Evolutionary conservation across 768 basidiomycete genomes (phyloP), one percentile per base, ranked within the genome.

Genomic region (Panellus pusillus): DNA sequence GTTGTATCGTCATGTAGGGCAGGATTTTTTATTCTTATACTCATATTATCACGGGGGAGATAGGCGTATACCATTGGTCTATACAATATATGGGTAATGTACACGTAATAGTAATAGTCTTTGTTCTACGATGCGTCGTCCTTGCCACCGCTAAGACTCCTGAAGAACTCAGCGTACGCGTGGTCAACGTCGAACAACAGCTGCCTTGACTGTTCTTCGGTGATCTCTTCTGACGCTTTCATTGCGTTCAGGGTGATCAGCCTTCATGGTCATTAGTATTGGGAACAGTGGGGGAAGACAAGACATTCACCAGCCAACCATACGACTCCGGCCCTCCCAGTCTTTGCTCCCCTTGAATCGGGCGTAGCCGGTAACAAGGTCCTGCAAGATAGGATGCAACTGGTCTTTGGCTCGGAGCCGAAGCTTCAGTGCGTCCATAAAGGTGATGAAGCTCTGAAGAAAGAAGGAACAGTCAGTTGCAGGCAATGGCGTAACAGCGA

Each of bases 151-250:
- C 78, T 83, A 47, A 92, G 65, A 72, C 88, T 90, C 50, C 86
- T 74, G 78, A 93, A 92, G 74, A 93, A 94, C 69, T 96, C 91
- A 15, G 90, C 88, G 65, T 98, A 98, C 0, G 96, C 94, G 63
- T 96, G 86, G 61, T 98, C 95, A 47, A 97, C 91, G 64, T 98
- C 96, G 65, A 98, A 98, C n/a, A 92, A 76, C 55, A 98, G 78
- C 91, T 97, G 94, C 54, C 97, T 75, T 3, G 91, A 87, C 64
- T 99, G 94, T 55, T 98, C 96, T 55, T 98, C 96, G 0, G 89
- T 87, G 28, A 98, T 87, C 70, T 97, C 94, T 61, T 98, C 96
- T 11, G 92, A 93, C 4, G 93, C 97, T 65, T 93, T 93, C 93
- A 99, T 95, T 1, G 85, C 90, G 62, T 98, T 98, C 18, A 99